Evolutionary conservation across 1,139 yeast species (phyloP).

Genomic region (Sugiyamaella novakii): DNA sequence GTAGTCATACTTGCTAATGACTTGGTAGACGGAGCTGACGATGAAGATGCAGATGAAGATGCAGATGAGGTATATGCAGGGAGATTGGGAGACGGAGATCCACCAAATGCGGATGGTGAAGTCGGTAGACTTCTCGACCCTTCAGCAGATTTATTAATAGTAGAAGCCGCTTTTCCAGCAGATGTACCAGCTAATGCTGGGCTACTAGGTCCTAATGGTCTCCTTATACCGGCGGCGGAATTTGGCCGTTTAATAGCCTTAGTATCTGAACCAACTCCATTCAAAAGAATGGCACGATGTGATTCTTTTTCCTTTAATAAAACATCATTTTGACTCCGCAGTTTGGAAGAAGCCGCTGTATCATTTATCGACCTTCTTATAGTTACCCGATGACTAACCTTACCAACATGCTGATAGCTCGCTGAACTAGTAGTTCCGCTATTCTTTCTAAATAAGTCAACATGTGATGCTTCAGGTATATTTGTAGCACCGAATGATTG

Average conservation of each 20-base stretch:
- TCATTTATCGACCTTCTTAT: constrained; percentile 22
- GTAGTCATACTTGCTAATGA: constrained; percentile 26
- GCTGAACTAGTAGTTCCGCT: background rate
- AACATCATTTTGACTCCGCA: constrained; percentile 31
- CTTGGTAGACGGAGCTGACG: constrained; percentile 19
- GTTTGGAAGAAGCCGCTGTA: constrained; percentile 23
- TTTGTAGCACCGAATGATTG: constrained; percentile 24
- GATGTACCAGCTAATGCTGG: constrained; percentile 8
- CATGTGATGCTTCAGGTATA: constrained; percentile 24
- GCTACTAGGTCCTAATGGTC: constrained; percentile 8
- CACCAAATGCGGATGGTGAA: constrained; percentile 24
- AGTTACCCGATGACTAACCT: constrained; percentile 32
- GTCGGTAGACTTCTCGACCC: constrained; percentile 21
- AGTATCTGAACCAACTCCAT: constrained; percentile 10
- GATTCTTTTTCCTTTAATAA: constrained; percentile 31
- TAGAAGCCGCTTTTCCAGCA: constrained; percentile 1
- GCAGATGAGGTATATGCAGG: constrained; percentile 10
- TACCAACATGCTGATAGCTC: constrained; percentile 28
- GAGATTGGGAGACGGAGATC: constrained; percentile 9
- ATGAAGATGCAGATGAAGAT: constrained; percentile 17
- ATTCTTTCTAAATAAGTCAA: constrained; percentile 24
- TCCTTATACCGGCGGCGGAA: constrained; percentile 14
- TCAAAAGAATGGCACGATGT: constrained; percentile 30
- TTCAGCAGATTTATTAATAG: background rate
- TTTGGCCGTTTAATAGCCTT: constrained; percentile 17